phyloP scores from a whole-genome alignment of 768 basidiomycete species.

The Chlorophyllum brunneum region DNA sequence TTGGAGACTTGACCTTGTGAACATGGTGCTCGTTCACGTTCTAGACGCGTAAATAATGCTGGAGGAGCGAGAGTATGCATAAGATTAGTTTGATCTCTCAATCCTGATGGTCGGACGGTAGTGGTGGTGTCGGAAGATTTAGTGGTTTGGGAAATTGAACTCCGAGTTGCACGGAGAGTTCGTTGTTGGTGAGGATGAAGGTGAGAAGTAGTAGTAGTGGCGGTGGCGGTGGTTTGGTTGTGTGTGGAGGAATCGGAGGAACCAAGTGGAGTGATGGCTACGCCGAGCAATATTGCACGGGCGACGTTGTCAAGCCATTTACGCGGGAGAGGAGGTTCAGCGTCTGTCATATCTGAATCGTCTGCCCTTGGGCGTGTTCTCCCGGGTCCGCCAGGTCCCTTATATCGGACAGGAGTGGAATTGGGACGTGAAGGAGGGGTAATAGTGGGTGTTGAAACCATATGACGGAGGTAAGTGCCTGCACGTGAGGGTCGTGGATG shows the following conservation, averaged over 20 bases:
- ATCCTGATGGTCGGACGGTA: constrained; percentile 16
- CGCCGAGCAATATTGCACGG: constrained; percentile 56
- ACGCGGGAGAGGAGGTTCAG: constrained; percentile 52
- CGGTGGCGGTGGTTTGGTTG: constrained; percentile 2
- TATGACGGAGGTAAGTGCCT: constrained; percentile 68
- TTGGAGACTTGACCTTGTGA: constrained; percentile 42
- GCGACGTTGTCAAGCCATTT: constrained; percentile 75
- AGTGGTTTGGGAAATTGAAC: constrained; percentile 36
- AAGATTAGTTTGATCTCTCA: constrained; percentile 35
- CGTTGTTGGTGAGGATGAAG: constrained; percentile 9
- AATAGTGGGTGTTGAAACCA: constrained; percentile 54
- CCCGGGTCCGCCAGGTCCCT: constrained; percentile 21
- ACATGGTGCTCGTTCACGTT: constrained; percentile 29
- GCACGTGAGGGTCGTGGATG: constrained; percentile 50
- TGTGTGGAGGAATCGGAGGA: constrained; percentile 6
- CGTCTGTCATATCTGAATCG: no score
- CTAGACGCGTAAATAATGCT: constrained; percentile 32
- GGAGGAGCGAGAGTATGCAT: constrained; percentile 27
- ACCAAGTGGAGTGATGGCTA: constrained; percentile 18
- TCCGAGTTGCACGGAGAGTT: constrained; percentile 31
- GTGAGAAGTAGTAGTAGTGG: neutral
- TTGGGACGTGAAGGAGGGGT: constrained; percentile 30
- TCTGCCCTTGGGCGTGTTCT: no score
- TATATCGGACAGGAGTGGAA: constrained; percentile 27
- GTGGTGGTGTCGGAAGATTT: constrained; percentile 15